Evolutionary conservation across 305 asterid genomes (phyloP).

Genomic region (Solanum hybrid): DNA sequence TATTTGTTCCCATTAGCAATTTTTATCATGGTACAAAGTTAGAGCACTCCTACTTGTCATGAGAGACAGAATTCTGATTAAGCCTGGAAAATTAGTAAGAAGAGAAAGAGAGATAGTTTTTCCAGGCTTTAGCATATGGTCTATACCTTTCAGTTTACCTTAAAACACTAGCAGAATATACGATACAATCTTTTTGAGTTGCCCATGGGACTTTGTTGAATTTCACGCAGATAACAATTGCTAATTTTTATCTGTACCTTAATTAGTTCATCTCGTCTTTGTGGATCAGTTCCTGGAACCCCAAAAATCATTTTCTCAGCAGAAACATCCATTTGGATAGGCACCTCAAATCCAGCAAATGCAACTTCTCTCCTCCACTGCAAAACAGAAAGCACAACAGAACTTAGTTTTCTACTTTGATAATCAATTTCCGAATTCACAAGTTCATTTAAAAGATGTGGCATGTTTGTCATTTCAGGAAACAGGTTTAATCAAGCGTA

Average conservation of each 20-base stretch:
- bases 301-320: slow-evolving; percentile 93
- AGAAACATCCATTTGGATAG: slow-evolving; percentile 86
- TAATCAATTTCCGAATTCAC: background rate
- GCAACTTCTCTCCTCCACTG: slow-evolving; percentile 99
- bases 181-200: background rate
- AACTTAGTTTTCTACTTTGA: background rate
- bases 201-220: background rate
- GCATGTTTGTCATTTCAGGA: background rate
- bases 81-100: background rate
- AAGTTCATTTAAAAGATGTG: background rate
- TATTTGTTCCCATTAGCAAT: background rate
- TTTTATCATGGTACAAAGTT: background rate
- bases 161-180: background rate
- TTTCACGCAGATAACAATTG: background rate
- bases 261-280: slow-evolving; percentile 74
- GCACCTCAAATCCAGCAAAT: slow-evolving; percentile 86
- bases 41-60: background rate
- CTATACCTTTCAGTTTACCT: background rate
- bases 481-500: background rate
- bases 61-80: background rate
- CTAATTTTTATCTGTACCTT: slow-evolving; percentile 35
- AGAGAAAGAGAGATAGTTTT: background rate
- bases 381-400: slow-evolving; percentile 2
- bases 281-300: slow-evolving; percentile 60
- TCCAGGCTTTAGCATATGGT: no score